A percentile compares a stretch with the other conserved stretches of the same genome.
Conservation (phyloP, 495 filamentous ascomycete genomes). For the Hypoxylon cercidicola region DNA sequence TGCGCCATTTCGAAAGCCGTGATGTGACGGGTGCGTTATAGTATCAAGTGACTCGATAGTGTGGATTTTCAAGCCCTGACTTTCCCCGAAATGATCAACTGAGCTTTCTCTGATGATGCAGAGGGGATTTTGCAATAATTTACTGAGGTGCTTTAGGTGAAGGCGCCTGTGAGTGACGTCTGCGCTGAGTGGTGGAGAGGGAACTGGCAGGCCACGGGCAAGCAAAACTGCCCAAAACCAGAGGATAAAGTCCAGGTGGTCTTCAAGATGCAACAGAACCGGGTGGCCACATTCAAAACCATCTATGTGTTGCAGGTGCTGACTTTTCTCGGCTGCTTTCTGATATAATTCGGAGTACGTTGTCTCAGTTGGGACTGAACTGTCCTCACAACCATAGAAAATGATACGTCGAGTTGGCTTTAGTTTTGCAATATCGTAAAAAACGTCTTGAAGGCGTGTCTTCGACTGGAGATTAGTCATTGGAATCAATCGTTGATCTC, state of each 20-base stretch:
- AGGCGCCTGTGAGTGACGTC: too few relatives aligned
- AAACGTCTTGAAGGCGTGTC: conserved; percentile 24
- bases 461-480: too few relatives aligned
- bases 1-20: too few relatives aligned
- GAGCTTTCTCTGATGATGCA: too few relatives aligned
- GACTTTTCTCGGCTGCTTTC: neutral
- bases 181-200: conserved; percentile 45
- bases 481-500: too few relatives aligned
- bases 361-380: neutral
- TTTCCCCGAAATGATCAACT: too few relatives aligned
- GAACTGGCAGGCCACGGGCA: conserved; percentile 53
- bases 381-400: neutral
- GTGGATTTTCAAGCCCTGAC: too few relatives aligned
- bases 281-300: neutral
- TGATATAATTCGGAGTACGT: neutral
- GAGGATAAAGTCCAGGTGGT: conserved; percentile 50
- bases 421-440: neutral
- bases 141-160: too few relatives aligned
- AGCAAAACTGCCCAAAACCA: conserved; percentile 60
- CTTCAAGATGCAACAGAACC: conserved; percentile 55
- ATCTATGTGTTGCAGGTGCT: neutral
- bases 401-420: neutral
- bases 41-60: too few relatives aligned
- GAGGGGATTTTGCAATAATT: too few relatives aligned
- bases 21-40: too few relatives aligned